phyloP scores from a whole-genome alignment of 371 early-diverging fungal species.

The Chytridiales sp. region DNA sequence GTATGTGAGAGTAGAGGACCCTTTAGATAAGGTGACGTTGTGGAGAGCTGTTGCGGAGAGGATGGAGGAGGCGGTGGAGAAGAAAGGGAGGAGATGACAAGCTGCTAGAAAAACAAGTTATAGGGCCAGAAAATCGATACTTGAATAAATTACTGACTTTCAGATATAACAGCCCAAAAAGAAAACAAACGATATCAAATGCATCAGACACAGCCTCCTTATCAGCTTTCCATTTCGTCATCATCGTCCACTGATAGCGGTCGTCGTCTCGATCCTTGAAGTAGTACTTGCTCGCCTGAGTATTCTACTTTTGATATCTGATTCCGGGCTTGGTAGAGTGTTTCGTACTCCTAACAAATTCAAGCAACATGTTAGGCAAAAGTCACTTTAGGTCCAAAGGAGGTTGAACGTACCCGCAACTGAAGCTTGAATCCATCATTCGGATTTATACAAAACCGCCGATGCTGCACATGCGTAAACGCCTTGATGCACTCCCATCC shows the following conservation, averaged over 20 bases:
- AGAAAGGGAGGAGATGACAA: no score
- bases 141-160: no score
- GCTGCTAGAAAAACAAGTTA: no score
- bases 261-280: constrained; percentile 54
- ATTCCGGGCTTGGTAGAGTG: constrained; percentile 68
- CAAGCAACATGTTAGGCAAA: neutral
- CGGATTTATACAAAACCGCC: constrained; percentile 82
- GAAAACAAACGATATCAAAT: no score
- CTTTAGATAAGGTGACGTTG: neutral
- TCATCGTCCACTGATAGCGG: constrained; percentile 56
- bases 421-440: constrained; percentile 79
- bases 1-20: neutral
- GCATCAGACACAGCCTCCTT: no score
- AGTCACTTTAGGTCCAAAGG: neutral
- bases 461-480: constrained; percentile 77
- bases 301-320: constrained; percentile 32
- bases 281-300: constrained; percentile 38
- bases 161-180: no score
- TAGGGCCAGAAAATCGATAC: no score
- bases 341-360: constrained; percentile 67
- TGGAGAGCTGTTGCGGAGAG: constrained; percentile 10
- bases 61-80: neutral
- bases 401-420: constrained; percentile 59
- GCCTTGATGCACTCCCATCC: constrained; percentile 67
- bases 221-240: constrained; percentile 22